Conservation (phyloP, 108 stramenopile genomes). For the Fistulifera solaris region DNA sequence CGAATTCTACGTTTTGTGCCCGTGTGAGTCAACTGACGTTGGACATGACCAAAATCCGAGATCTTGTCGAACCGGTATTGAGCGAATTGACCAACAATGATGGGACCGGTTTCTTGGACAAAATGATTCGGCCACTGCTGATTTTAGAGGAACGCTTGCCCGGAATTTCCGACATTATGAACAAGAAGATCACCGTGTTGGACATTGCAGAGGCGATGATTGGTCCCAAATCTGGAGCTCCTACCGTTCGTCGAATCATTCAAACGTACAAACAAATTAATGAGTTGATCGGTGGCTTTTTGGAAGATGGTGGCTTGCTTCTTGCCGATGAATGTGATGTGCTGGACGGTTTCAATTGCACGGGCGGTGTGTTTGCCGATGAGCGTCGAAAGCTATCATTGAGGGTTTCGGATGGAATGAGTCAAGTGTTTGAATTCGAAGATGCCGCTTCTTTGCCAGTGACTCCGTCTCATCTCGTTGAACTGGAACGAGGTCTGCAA, state of each 20-base stretch:
- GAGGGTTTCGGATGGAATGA: conserved; percentile 11
- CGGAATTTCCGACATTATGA: conserved; percentile 14
- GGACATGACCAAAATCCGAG: conserved; percentile 10
- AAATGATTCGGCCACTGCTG: conserved; percentile 12
- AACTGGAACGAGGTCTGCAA: neutral
- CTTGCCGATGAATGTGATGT: conserved; percentile 19
- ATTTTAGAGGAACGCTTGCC: conserved; percentile 7
- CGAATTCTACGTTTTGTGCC: conserved; percentile 5
- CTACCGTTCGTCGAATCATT: conserved; percentile 12
- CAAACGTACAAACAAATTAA: conserved; percentile 9
- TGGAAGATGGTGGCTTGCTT: conserved; percentile 9
- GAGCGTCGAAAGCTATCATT: neutral
- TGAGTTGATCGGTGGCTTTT: conserved; percentile 7
- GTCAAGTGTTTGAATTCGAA: conserved; percentile 14
- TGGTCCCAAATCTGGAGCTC: conserved; percentile 5
- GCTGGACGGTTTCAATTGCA: conserved; percentile 1
- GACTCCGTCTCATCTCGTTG: conserved; percentile 5
- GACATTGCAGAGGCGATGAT: conserved; percentile 19
- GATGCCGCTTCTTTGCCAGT: conserved; percentile 5
- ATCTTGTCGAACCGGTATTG: conserved; percentile 3
- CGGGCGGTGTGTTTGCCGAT: neutral
- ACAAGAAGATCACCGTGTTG: conserved; percentile 13
- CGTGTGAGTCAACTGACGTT: conserved; percentile 5
- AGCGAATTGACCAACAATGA: neutral
- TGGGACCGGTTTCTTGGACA: conserved; percentile 16